Percentiles rank a stretch among this genome's conserved stretches.
Conservation (phyloP, 2,329 filamentous ascomycete genomes). For the Arthrinium phaeospermum region DNA sequence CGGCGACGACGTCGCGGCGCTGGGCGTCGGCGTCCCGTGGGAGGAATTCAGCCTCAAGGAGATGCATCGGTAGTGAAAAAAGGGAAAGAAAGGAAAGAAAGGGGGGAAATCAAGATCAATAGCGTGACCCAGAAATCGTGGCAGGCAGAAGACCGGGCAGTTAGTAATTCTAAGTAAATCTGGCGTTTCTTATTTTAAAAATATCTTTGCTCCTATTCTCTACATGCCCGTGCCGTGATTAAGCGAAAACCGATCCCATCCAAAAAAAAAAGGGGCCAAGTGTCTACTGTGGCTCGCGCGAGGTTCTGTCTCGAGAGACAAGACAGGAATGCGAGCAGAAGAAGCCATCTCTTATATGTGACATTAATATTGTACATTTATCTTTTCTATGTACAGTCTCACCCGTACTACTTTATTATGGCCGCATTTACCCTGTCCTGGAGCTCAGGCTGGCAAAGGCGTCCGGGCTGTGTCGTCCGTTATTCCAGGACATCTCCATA, state of each 20-base stretch:
- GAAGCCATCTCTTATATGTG: slow-evolving; percentile 28
- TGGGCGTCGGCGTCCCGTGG: slow-evolving; percentile 42
- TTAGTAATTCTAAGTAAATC: not conserved
- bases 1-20: slow-evolving; percentile 35
- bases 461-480: slow-evolving; percentile 78
- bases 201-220: not conserved
- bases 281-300: not conserved
- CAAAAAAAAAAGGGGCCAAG: not conserved
- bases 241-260: not conserved
- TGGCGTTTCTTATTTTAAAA: not conserved
- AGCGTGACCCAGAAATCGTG: too few relatives aligned
- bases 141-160: too few relatives aligned
- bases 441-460: slow-evolving; percentile 79
- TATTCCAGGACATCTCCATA: slow-evolving; percentile 67
- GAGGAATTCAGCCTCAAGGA: slow-evolving; percentile 46
- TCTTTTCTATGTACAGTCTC: slow-evolving; percentile 25
- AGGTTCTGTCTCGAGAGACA: not conserved
- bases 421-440: slow-evolving; percentile 50
- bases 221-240: not conserved
- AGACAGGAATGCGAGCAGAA: not conserved
- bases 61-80: slow-evolving; percentile 33
- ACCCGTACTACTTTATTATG: slow-evolving; percentile 22
- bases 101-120: too few relatives aligned
- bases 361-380: slow-evolving; percentile 33
- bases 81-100: not conserved